These are phyloP conservation scores for Coemansia sp. DNA, from an alignment of 192 early-diverging fungal genomes.

Conservation along the genomic window DNA sequence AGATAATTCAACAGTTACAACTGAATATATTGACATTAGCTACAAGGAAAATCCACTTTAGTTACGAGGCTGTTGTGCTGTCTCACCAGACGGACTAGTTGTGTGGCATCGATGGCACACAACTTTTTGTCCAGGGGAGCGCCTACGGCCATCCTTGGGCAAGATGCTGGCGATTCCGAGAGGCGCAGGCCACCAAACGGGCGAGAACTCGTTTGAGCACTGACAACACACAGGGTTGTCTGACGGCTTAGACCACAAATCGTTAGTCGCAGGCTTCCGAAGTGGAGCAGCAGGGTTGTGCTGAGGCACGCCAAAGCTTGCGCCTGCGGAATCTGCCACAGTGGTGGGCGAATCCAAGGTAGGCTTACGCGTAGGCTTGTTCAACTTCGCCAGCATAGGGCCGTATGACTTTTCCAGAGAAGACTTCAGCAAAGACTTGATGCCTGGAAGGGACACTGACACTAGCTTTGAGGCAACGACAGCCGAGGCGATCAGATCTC, in stretches of 20 bases:
- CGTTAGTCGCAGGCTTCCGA: neutral
- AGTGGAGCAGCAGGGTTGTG: neutral
- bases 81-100: neutral
- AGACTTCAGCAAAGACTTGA: conserved; percentile 1
- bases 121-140: conserved; percentile 7
- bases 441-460: neutral
- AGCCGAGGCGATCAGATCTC: conserved; percentile 12
- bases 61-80: neutral
- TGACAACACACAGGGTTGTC: conserved; percentile 27
- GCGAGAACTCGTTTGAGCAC: conserved; percentile 33
- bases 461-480: conserved; percentile 25
- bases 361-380: neutral
- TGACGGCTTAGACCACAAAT: conserved; percentile 18
- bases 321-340: neutral
- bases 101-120: conserved; percentile 49
- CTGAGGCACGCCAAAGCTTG: neutral
- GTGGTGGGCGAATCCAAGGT: too few species aligned
- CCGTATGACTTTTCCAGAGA: neutral
- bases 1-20: neutral
- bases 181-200: conserved; percentile 48
- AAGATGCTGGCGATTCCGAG: neutral
- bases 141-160: neutral
- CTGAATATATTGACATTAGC: neutral
- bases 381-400: neutral
- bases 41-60: neutral